Conservation (phyloP, 2,329 filamentous ascomycete genomes). For the Aspergillus niger region DNA sequence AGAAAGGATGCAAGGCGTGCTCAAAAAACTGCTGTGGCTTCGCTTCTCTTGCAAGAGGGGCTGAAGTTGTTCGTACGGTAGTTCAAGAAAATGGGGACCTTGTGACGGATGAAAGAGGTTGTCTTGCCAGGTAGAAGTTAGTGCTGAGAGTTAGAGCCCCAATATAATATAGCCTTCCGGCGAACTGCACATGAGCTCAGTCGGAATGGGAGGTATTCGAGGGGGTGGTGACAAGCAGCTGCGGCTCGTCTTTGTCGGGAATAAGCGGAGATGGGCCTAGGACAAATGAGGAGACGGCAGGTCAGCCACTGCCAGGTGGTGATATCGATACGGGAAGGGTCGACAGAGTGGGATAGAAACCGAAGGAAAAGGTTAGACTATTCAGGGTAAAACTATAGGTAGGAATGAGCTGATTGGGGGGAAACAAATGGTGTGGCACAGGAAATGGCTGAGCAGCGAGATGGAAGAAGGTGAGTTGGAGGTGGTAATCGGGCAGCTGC, state of each 20-base stretch:
- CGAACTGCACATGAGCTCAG: neutral
- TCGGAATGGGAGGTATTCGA: neutral
- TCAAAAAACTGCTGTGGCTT: neutral
- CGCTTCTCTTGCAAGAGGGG: neutral
- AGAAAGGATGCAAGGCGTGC: neutral
- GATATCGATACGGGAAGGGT: neutral
- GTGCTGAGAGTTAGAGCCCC: neutral
- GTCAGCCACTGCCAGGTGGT: neutral
- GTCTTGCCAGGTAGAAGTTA: neutral
- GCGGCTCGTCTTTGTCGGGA: slow-evolving; percentile 8
- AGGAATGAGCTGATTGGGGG: slow-evolving; percentile 1
- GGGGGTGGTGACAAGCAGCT: slow-evolving; percentile 10
- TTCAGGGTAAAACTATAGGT: slow-evolving; percentile 6
- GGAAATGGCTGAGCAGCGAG: neutral
- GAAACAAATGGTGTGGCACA: neutral
- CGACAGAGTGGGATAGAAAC: neutral
- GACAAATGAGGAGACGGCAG: slow-evolving; percentile 1
- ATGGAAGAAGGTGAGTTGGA: neutral
- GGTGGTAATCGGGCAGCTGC: slow-evolving; percentile 13
- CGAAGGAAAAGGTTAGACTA: neutral
- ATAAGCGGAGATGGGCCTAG: slow-evolving; percentile 8
- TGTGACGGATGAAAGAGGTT: neutral
- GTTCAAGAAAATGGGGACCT: neutral
- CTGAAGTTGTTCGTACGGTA: neutral
- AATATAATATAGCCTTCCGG: neutral